phyloP scores from a whole-genome alignment of 768 basidiomycete species.

The Trichaptum fuscoviolaceum region DNA sequence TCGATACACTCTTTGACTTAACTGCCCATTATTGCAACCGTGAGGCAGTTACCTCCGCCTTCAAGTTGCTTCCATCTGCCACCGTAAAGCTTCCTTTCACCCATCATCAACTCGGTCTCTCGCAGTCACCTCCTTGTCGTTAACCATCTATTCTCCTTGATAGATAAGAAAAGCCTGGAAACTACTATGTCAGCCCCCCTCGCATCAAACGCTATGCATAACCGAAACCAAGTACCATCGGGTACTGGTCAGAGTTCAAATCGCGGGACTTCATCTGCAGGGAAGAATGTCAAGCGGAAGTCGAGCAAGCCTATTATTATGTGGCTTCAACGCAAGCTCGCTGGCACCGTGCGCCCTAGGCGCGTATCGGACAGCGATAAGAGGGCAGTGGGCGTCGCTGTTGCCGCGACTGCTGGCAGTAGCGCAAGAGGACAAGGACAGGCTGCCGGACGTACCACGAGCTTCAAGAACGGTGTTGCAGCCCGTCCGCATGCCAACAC shows the following conservation, averaged over 20 bases:
- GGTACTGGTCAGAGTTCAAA: not conserved
- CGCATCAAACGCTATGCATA: constrained; percentile 1
- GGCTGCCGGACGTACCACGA: constrained; percentile 4
- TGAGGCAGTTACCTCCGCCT: not conserved
- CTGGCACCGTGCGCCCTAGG: constrained; percentile 58
- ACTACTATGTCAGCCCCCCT: not conserved
- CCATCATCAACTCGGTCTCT: not conserved
- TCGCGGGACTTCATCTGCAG: not conserved
- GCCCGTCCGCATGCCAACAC: constrained; percentile 4
- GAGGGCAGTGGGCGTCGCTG: not conserved
- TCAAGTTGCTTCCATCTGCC: not conserved
- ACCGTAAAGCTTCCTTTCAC: not conserved
- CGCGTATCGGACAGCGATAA: constrained; percentile 33
- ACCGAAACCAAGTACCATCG: not conserved
- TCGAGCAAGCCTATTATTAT: constrained; percentile 84
- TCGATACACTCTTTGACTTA: not conserved
- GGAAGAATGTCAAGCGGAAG: constrained; percentile 60
- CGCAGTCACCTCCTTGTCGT: not conserved
- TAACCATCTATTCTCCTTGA: not conserved
- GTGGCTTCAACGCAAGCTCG: constrained; percentile 86
- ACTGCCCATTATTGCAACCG: not conserved
- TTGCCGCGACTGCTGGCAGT: not conserved
- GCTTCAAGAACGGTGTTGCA: constrained; percentile 5
- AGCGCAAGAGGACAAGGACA: not conserved
- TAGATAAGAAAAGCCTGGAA: not conserved